phyloP scores from a whole-genome alignment of 257 asterid species.

The Solanum lignicaule region DNA sequence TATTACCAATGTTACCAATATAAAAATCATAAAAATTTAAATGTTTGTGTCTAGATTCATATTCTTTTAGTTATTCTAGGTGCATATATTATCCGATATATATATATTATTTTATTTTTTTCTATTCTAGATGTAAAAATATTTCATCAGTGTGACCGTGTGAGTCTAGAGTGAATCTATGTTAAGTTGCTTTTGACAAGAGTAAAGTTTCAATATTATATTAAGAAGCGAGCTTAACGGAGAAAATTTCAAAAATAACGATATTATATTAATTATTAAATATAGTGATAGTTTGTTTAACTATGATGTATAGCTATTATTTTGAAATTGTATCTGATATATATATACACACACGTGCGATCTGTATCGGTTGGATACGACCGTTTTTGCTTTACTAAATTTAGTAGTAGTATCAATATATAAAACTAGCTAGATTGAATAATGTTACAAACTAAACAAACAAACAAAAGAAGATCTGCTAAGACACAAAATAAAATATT shows the following conservation, averaged over 20 bases:
- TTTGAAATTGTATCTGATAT: background rate
- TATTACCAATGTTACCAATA: background rate
- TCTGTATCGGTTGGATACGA: background rate
- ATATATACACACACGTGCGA: no score
- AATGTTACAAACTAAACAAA: background rate
- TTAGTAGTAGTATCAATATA: background rate
- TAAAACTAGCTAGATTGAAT: background rate
- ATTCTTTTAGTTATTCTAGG: background rate
- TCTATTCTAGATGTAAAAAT: no score
- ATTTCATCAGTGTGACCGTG: background rate
- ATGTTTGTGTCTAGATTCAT: background rate
- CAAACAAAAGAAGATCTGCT: background rate
- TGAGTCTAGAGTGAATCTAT: background rate
- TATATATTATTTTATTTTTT: no score
- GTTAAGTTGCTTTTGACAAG: background rate
- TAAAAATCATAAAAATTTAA: background rate
- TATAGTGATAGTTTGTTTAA: background rate
- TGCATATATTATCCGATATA: background rate
- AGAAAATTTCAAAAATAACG: background rate
- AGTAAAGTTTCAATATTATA: background rate
- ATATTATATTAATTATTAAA: background rate
- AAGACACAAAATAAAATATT: background rate
- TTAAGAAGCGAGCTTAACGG: background rate
- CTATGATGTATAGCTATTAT: no score
- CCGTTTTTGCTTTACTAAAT: background rate